These are phyloP conservation scores for Kodamaea derodonti DNA, from an alignment of 1,139 yeast species.

Conservation along the genomic window DNA sequence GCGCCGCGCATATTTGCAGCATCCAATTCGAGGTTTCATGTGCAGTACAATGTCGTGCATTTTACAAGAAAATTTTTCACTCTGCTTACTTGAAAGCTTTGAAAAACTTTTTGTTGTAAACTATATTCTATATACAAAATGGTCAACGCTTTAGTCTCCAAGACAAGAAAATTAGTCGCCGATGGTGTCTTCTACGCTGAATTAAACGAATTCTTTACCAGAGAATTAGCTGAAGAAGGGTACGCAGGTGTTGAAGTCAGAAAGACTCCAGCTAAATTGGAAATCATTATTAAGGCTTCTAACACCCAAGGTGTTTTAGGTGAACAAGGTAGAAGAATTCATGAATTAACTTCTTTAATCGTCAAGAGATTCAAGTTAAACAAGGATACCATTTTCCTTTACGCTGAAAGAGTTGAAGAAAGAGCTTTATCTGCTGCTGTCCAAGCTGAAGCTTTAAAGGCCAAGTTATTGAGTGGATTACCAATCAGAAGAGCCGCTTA, in stretches of 20 bases:
- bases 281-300: slow-evolving; percentile 97
- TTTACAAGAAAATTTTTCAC: not conserved
- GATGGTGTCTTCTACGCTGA: slow-evolving; percentile 99
- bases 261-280: slow-evolving; percentile 97
- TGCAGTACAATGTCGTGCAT: slow-evolving; percentile 9
- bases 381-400: slow-evolving; percentile 91
- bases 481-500: slow-evolving; percentile 99
- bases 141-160: slow-evolving; percentile 65
- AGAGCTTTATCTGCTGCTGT: slow-evolving; percentile 99
- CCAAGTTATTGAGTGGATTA: slow-evolving; percentile 97
- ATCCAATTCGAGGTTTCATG: too few relatives aligned
- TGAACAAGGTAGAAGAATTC: slow-evolving; percentile 99
- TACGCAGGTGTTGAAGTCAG: slow-evolving; percentile 99
- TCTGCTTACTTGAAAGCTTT: not conserved
- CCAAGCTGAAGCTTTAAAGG: slow-evolving; percentile 98
- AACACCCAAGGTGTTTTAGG: slow-evolving; percentile 99
- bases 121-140: slow-evolving; percentile 27
- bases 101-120: too few relatives aligned
- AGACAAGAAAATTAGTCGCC: slow-evolving; percentile 92
- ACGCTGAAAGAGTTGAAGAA: slow-evolving; percentile 99
- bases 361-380: slow-evolving; percentile 98
- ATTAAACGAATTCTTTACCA: slow-evolving; percentile 99
- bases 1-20: too few relatives aligned
- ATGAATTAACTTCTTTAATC: slow-evolving; percentile 95
- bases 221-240: slow-evolving; percentile 99